Conservation (phyloP, 495 filamentous ascomycete species). For the Bathelium albidoporum region DNA sequence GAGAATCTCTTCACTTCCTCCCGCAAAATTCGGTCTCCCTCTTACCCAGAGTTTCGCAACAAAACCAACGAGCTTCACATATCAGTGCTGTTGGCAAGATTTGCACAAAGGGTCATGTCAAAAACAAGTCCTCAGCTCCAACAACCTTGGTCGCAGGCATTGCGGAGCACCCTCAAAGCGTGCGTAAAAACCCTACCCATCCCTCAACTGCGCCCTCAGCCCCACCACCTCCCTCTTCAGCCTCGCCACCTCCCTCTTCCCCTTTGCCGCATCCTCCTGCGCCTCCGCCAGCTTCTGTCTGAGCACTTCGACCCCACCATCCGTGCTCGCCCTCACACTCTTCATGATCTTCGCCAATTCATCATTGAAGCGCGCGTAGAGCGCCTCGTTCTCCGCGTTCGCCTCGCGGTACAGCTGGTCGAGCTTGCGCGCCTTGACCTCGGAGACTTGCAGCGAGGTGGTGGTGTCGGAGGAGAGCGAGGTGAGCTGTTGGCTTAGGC, state of each 20-base stretch:
- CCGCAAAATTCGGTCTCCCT: too few species aligned
- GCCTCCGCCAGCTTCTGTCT: constrained; percentile 51
- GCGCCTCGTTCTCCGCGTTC: constrained; percentile 84
- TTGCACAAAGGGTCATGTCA: too few species aligned
- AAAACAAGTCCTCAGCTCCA: too few species aligned
- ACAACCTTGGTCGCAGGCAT: too few species aligned
- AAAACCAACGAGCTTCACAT: too few species aligned
- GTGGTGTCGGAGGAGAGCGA: constrained; percentile 58
- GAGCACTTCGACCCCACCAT: constrained; percentile 61
- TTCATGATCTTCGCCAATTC: constrained; percentile 77
- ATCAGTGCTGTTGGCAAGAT: too few species aligned
- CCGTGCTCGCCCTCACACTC: constrained; percentile 51
- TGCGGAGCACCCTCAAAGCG: neutral
- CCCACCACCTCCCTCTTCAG: constrained; percentile 24
- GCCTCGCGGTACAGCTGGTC: constrained; percentile 84
- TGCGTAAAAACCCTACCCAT: neutral
- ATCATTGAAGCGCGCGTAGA: constrained; percentile 86
- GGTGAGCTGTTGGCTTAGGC: constrained; percentile 51
- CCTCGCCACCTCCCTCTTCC: constrained; percentile 15
- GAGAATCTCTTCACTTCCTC: too few species aligned
- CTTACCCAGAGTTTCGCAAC: too few species aligned
- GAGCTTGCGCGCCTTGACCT: constrained; percentile 69
- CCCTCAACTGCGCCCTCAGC: constrained; percentile 23
- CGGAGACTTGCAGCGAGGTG: constrained; percentile 55
- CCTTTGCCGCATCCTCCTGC: constrained; percentile 20